A percentile compares a stretch with the other conserved stretches of the same genome.
Evolutionary conservation across 148 eudicot genomes (phyloP).

Genomic region (Linanthus parryae): DNA sequence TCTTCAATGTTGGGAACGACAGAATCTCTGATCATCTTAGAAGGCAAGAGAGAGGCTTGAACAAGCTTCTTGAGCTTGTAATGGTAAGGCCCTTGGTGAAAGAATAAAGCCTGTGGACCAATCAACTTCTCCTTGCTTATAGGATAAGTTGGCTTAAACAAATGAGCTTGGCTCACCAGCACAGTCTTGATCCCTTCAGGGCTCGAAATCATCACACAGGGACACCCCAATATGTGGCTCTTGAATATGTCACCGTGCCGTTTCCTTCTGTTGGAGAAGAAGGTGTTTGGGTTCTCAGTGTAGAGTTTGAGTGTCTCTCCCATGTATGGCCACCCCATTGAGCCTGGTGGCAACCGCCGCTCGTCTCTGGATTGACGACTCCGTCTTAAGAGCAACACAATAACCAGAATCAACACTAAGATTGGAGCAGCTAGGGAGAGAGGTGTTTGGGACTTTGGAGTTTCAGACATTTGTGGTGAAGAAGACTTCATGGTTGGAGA

Average conservation of each 20-base stretch:
- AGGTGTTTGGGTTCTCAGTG: conserved; percentile 14
- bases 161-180: conserved; percentile 59
- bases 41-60: conserved; percentile 53
- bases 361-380: too few relatives aligned
- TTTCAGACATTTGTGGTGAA: too few relatives aligned
- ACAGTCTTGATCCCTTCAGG: conserved; percentile 75
- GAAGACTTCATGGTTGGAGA: too few relatives aligned
- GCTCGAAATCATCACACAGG: conserved; percentile 92
- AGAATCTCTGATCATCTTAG: conserved; percentile 25
- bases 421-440: too few relatives aligned
- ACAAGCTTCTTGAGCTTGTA: conserved; percentile 55
- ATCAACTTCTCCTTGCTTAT: conserved; percentile 76
- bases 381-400: too few relatives aligned
- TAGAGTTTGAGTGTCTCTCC: conserved; percentile 22
- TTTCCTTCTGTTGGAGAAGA: too few relatives aligned
- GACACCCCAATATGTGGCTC: conserved; percentile 87
- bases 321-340: conserved; percentile 17
- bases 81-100: conserved; percentile 84
- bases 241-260: conserved; percentile 82
- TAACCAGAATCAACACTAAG: too few relatives aligned
- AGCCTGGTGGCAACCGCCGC: conserved; percentile 18
- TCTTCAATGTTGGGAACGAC: conserved; percentile 43
- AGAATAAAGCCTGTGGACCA: conserved; percentile 78
- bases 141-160: conserved; percentile 90
- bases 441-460: too few relatives aligned